These are phyloP conservation scores for Hymenoscyphus fraxineus DNA, from an alignment of 2,329 filamentous ascomycete genomes.

Conservation along the genomic window DNA sequence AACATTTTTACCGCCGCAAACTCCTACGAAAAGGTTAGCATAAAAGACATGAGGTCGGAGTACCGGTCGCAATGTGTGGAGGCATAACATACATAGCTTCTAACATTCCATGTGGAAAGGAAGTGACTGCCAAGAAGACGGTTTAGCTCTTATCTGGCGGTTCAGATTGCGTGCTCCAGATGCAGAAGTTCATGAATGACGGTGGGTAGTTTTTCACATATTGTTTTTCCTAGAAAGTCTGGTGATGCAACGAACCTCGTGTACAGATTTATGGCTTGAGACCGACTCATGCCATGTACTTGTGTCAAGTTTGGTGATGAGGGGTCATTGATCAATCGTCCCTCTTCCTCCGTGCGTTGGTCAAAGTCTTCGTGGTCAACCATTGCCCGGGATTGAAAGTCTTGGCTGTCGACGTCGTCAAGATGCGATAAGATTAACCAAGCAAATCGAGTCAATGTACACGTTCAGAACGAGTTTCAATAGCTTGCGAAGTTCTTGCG, in stretches of 20 bases:
- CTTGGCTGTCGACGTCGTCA: neutral
- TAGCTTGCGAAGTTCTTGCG: neutral
- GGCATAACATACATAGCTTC: slow-evolving; percentile 37
- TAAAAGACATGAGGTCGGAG: neutral
- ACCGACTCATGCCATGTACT: slow-evolving; percentile 29
- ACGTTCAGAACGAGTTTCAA: too few species aligned
- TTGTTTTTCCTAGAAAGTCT: neutral
- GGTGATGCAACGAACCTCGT: slow-evolving; percentile 21
- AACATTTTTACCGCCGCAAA: slow-evolving; percentile 28
- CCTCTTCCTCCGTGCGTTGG: neutral
- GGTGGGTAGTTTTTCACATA: neutral
- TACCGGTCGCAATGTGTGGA: neutral
- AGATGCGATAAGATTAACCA: too few species aligned
- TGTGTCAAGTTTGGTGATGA: slow-evolving; percentile 1
- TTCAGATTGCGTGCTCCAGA: neutral
- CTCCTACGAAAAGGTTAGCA: slow-evolving; percentile 17
- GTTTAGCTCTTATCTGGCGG: neutral
- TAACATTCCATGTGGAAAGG: slow-evolving; percentile 48
- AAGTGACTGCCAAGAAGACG: slow-evolving; percentile 3
- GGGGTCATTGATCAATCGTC: neutral
- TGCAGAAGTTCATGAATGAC: neutral
- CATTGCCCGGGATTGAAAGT: neutral
- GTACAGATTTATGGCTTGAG: slow-evolving; percentile 43
- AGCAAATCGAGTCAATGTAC: too few species aligned
- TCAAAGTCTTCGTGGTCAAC: neutral